A percentile compares a stretch with the other conserved stretches of the same genome.
Evolutionary conservation across 306 rosid species (phyloP).

Genomic region (Comarum palustre): DNA sequence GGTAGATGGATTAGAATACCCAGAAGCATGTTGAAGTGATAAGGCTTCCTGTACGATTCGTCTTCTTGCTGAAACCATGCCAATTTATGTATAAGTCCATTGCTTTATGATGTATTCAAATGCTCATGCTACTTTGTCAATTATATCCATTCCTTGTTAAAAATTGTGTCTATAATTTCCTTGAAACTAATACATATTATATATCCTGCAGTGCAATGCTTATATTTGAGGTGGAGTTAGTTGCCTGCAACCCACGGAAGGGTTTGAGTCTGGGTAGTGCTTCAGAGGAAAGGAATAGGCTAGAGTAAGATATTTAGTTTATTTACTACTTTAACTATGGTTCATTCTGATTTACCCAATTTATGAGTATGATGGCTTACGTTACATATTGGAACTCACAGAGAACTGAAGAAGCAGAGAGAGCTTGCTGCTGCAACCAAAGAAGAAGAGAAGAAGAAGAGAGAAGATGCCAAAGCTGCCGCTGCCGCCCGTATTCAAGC

Average conservation of each 20-base stretch:
- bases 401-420: constrained; percentile 94
- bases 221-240: constrained; percentile 83
- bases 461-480: constrained; percentile 89
- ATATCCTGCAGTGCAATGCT: constrained; percentile 73
- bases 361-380: constrained; percentile 15
- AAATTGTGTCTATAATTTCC: background rate
- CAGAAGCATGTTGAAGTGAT: background rate
- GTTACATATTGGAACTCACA: constrained; percentile 20
- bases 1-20: background rate
- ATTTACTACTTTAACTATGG: background rate
- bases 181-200: constrained; percentile 1
- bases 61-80: background rate
- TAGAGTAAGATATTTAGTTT: constrained; percentile 56
- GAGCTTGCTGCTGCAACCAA: constrained; percentile 77
- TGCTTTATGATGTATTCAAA: background rate
- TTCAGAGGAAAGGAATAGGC: constrained; percentile 94
- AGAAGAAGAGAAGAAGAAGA: constrained; percentile 86
- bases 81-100: background rate
- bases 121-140: background rate
- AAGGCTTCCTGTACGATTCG: background rate
- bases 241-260: constrained; percentile 86
- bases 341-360: background rate
- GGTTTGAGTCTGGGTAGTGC: constrained; percentile 80
- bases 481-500: constrained; percentile 95
- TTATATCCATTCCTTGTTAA: background rate